A percentile compares a stretch with the other conserved stretches of the same genome.
phyloP scores from a whole-genome alignment of 257 asterid genomes.

The Solanum bukasovii region DNA sequence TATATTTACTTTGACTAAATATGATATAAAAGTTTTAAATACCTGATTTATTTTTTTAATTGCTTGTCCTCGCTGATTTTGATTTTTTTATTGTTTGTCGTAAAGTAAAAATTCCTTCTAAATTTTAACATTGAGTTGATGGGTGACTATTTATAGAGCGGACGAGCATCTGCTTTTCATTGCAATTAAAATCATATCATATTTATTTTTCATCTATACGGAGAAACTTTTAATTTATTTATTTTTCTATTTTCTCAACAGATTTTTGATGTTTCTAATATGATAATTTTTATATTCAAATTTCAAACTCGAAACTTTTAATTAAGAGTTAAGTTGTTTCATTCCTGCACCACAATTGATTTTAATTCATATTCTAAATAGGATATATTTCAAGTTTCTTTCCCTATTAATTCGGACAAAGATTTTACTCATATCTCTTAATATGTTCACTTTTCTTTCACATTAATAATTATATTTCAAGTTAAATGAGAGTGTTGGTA shows the following conservation, averaged over 20 bases:
- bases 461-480: neutral
- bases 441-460: neutral
- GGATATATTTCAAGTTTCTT: neutral
- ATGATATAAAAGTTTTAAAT: neutral
- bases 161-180: neutral
- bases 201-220: neutral
- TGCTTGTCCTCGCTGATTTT: neutral
- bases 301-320: rapidly evolving
- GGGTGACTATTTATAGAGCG: neutral
- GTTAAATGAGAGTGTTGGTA: neutral
- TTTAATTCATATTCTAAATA: neutral
- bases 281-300: too few relatives aligned
- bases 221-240: neutral
- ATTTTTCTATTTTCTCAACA: too few relatives aligned
- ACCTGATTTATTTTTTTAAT: neutral
- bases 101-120: neutral
- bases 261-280: neutral
- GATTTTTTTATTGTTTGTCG: too few relatives aligned
- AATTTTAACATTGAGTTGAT: neutral
- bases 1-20: neutral
- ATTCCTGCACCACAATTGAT: too few relatives aligned
- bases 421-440: neutral
- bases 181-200: neutral
- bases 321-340: too few relatives aligned
- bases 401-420: neutral